Conservation (phyloP, 2,329 filamentous ascomycete genomes). For the Setomelanomma holmii region DNA sequence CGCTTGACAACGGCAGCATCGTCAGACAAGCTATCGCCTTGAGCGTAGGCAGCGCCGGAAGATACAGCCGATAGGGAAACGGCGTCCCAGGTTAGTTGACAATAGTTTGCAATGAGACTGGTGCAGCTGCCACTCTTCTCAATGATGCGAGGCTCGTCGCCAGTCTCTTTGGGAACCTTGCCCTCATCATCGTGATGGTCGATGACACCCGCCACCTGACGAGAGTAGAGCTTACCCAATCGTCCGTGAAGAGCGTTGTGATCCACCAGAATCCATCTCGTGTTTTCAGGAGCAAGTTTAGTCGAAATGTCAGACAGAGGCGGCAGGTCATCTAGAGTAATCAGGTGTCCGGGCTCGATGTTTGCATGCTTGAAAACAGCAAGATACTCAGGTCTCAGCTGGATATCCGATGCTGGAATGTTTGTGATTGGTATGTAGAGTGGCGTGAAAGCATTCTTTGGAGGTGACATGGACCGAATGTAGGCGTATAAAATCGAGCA, state of each 20-base stretch:
- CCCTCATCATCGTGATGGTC: conserved; percentile 82
- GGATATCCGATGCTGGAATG: conserved; percentile 71
- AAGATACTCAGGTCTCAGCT: conserved; percentile 74
- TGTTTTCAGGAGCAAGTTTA: conserved; percentile 60
- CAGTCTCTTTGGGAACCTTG: conserved; percentile 56
- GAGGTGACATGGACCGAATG: conserved; percentile 67
- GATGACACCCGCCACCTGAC: conserved; percentile 68
- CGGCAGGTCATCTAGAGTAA: conserved; percentile 68
- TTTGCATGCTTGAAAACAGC: conserved; percentile 69
- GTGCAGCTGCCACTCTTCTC: conserved; percentile 74
- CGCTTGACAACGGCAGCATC: conserved; percentile 44
- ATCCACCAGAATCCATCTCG: conserved; percentile 77
- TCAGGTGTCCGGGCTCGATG: conserved; percentile 66
- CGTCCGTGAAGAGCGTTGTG: conserved; percentile 75
- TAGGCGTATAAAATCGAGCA: conserved; percentile 78
- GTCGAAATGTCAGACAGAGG: conserved; percentile 58
- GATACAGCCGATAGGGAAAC: conserved; percentile 52
- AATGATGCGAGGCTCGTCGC: conserved; percentile 65
- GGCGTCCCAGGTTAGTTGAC: conserved; percentile 64
- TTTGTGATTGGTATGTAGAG: conserved; percentile 78
- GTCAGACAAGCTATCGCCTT: conserved; percentile 47
- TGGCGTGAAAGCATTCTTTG: conserved; percentile 51
- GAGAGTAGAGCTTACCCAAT: conserved; percentile 62
- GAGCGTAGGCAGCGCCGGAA: conserved; percentile 47
- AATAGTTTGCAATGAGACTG: conserved; percentile 71